These are phyloP conservation scores for Wickerhamomyces tratensis DNA, from an alignment of 805 yeast species.

Conservation along the genomic window DNA sequence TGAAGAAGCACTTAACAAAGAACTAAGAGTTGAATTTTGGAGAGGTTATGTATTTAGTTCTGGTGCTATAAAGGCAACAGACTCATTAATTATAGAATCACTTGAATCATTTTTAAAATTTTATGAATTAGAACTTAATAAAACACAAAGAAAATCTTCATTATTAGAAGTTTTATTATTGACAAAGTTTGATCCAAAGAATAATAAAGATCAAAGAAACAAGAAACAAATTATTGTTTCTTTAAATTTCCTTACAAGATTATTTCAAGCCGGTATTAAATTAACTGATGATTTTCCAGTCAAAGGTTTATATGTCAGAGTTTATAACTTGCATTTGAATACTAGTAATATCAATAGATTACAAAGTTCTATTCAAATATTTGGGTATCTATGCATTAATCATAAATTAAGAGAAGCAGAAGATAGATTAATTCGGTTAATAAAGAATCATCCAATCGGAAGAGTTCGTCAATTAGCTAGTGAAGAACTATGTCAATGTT, in stretches of 20 bases:
- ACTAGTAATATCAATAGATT: conserved; percentile 31
- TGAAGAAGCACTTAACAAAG: not conserved
- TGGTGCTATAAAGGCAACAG: conserved; percentile 49
- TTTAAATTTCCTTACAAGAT: conserved; percentile 14
- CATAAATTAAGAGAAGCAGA: conserved; percentile 5
- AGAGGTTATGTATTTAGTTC: conserved; percentile 42
- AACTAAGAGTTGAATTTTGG: conserved; percentile 33
- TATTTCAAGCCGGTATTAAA: conserved; percentile 10
- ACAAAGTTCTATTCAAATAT: conserved; percentile 29
- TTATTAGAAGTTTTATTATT: conserved; percentile 18
- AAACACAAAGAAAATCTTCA: conserved; percentile 4
- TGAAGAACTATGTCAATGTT: conserved; percentile 31
- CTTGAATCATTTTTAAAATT: conserved; percentile 27
- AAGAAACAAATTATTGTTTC: conserved; percentile 13
- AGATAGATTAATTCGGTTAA: conserved; percentile 18
- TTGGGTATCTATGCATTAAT: conserved; percentile 27
- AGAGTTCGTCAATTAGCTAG: conserved; percentile 28
- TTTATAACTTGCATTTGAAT: conserved; percentile 48
- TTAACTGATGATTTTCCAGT: conserved; percentile 15
- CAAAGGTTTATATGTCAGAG: conserved; percentile 31
- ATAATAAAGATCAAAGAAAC: conserved; percentile 7
- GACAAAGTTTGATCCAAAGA: conserved; percentile 14
- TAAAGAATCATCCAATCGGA: conserved; percentile 22
- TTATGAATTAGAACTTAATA: conserved; percentile 13
- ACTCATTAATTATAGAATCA: conserved; percentile 31